A percentile compares a stretch with the other conserved stretches of the same genome.
These are phyloP conservation scores for Rhodosporidiobolus odoratus DNA, from an alignment of 768 basidiomycete species.

Conservation along the genomic window DNA sequence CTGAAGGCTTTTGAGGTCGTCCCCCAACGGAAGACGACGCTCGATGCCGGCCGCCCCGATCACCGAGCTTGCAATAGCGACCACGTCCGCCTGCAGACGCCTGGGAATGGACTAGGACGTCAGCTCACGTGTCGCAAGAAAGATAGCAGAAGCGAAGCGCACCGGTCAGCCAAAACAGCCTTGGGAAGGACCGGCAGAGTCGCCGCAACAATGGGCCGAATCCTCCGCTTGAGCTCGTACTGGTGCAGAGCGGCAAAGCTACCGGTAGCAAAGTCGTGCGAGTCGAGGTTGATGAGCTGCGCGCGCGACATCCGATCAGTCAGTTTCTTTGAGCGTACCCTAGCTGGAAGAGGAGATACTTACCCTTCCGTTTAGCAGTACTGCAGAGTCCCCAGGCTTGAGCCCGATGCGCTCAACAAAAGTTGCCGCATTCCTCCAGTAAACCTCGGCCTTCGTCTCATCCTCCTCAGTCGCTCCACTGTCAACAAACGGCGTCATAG, in stretches of 20 bases:
- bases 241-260: slow-evolving; percentile 60
- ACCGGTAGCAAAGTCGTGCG: slow-evolving; percentile 57
- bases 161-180: slow-evolving; percentile 6
- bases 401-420: slow-evolving; percentile 7
- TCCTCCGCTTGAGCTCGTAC: slow-evolving; percentile 69
- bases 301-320: background rate
- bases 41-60: slow-evolving; percentile 45
- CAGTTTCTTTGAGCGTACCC: background rate
- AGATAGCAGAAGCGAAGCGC: background rate
- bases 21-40: background rate
- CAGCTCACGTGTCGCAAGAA: background rate
- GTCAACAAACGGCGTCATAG: slow-evolving; percentile 27
- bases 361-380: slow-evolving; percentile 81
- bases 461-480: slow-evolving; percentile 23
- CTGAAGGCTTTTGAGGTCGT: background rate
- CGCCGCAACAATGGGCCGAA: slow-evolving; percentile 63
- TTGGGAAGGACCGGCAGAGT: slow-evolving; percentile 53
- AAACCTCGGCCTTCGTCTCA: background rate
- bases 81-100: slow-evolving; percentile 55
- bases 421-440: background rate
- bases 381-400: slow-evolving; percentile 53
- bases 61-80: slow-evolving; percentile 64
- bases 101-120: background rate
- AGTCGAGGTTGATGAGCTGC: slow-evolving; percentile 44
- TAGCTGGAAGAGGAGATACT: slow-evolving; percentile 42